Evolutionary conservation across 2,329 filamentous ascomycete species (phyloP).

Genomic region (Fusarium sambucinum): DNA sequence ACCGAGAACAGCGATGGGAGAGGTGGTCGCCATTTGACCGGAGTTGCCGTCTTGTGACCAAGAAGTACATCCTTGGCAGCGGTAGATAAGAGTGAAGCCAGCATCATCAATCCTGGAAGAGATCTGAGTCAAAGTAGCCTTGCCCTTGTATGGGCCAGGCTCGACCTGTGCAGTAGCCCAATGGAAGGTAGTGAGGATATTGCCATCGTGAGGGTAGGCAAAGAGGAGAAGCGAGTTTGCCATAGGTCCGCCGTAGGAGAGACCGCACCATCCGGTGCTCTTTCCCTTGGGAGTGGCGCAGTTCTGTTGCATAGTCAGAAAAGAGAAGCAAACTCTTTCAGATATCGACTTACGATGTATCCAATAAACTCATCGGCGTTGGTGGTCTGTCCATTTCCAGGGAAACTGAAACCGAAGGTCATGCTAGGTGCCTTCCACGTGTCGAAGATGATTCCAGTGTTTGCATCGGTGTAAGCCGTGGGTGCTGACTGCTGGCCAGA

Average conservation of each 20-base stretch:
- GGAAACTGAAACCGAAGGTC: slow-evolving; percentile 18
- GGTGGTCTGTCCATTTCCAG: slow-evolving; percentile 2
- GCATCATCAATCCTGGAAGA: slow-evolving; percentile 12
- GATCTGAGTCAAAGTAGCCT: slow-evolving; percentile 15
- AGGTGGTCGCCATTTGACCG: not conserved
- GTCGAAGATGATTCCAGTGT: slow-evolving; percentile 13
- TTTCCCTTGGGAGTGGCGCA: slow-evolving; percentile 7
- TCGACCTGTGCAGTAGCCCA: slow-evolving; percentile 21
- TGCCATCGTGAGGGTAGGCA: slow-evolving; percentile 17
- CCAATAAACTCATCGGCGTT: slow-evolving; percentile 20
- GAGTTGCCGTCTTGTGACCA: slow-evolving; percentile 15
- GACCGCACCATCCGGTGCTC: slow-evolving; percentile 18
- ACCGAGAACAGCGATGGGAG: slow-evolving; percentile 5
- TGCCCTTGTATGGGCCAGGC: slow-evolving; percentile 8
- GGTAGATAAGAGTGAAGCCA: slow-evolving; percentile 19
- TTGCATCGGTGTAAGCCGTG: not conserved
- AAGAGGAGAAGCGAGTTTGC: slow-evolving; percentile 16
- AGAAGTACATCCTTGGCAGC: slow-evolving; percentile 23
- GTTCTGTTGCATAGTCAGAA: slow-evolving; percentile 6
- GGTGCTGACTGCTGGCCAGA: slow-evolving; percentile 17
- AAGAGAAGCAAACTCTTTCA: not conserved
- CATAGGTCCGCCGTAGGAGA: slow-evolving; percentile 21
- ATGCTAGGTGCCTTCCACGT: slow-evolving; percentile 9
- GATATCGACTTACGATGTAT: slow-evolving; percentile 5
- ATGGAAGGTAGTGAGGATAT: slow-evolving; percentile 2